Evolutionary conservation across 345 rosid species (phyloP).

Genomic region (Citrus sp.): DNA sequence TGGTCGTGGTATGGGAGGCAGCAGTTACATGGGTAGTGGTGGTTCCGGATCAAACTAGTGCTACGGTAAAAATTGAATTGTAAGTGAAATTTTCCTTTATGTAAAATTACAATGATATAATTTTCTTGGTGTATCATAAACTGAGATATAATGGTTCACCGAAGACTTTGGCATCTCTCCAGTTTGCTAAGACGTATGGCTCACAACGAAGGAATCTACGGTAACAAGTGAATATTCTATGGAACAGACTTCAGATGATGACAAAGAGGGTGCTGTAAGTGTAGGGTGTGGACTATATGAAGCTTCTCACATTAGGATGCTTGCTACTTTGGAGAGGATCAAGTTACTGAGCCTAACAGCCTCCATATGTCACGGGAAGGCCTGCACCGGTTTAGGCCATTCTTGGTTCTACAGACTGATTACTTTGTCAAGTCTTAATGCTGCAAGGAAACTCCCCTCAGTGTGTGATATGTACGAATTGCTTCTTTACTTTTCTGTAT

Average conservation of each 20-base stretch:
- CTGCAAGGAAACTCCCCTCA: slow-evolving; percentile 34
- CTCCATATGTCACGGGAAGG: slow-evolving; percentile 25
- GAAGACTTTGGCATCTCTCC: slow-evolving; percentile 27
- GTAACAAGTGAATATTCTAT: slow-evolving; percentile 56
- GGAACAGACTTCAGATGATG: slow-evolving; percentile 60
- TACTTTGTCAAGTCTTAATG: slow-evolving; percentile 24
- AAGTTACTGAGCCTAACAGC: slow-evolving; percentile 28
- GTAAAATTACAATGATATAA: slow-evolving; percentile 7
- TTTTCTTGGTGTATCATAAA: slow-evolving; percentile 4
- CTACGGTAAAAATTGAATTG: slow-evolving; percentile 36
- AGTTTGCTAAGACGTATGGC: slow-evolving; percentile 30
- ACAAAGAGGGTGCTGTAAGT: slow-evolving; percentile 46
- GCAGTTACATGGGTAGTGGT: slow-evolving; percentile 71
- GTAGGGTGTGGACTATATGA: slow-evolving; percentile 42
- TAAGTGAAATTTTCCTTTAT: slow-evolving; percentile 11
- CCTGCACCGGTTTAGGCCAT: slow-evolving; percentile 30
- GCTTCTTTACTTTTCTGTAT: too few relatives aligned
- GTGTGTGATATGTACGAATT: too few relatives aligned
- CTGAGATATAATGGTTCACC: slow-evolving; percentile 27
- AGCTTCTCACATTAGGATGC: slow-evolving; percentile 35
- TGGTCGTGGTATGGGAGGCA: slow-evolving; percentile 75
- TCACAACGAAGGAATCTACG: slow-evolving; percentile 25
- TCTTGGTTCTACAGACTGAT: slow-evolving; percentile 25
- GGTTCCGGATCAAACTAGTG: slow-evolving; percentile 89
- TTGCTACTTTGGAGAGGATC: slow-evolving; percentile 31